Base-by-base conservation (phyloP, 495 filamentous ascomycete species). In the Aspergillus nanangensis region DNA sequence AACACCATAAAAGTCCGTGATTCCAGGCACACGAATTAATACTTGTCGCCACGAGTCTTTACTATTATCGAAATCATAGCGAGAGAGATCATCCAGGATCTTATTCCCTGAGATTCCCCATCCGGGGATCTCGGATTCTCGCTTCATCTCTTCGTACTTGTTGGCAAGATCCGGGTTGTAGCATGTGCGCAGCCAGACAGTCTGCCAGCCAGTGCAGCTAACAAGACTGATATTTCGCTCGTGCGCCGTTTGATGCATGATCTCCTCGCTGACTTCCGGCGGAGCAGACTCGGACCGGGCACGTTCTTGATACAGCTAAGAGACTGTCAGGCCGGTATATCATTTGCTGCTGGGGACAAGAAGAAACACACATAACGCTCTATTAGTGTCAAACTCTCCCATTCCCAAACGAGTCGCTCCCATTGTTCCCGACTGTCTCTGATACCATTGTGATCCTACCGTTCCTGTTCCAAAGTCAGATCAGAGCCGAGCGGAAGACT, bases 1-100 rank as follows among this genome's bases (percentile, higher is more conserved):
- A 29, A 45, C 33, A 17, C 41, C 41, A 0, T 24, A 8, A 23
- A 51, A 51, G 17, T 51, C 47, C 18, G 48, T 51, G 3, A 51
- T 14, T 13, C 34, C 48, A 0, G 42, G 48, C 22, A 51, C 13
- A 15, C 48, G 21, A 37, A 41, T 15, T 24, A 51, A 15, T 14
- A 45, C 24, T 45, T 21, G 48, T 40, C 48, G 42, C 48, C 48
- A 51, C 17, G 34, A 37, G 14, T 37, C 34, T 7, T 19, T 15
- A 29, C 22, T 17, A 22, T 43, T 39, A 9, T 47, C 23, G 35
- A 47, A 47, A 23, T 47, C 35, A 17, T 47, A 47, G 10, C 34
- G 44, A 14, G 35, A 27, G 2, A 20, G n/a, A 18, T 40, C 35
- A 13, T 47, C 44, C 3, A 47, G 23, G 35, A 47, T 29, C 22